Evolutionary conservation across 2,329 filamentous ascomycete species (phyloP).

Genomic region (Colletotrichum sansevieriae): DNA sequence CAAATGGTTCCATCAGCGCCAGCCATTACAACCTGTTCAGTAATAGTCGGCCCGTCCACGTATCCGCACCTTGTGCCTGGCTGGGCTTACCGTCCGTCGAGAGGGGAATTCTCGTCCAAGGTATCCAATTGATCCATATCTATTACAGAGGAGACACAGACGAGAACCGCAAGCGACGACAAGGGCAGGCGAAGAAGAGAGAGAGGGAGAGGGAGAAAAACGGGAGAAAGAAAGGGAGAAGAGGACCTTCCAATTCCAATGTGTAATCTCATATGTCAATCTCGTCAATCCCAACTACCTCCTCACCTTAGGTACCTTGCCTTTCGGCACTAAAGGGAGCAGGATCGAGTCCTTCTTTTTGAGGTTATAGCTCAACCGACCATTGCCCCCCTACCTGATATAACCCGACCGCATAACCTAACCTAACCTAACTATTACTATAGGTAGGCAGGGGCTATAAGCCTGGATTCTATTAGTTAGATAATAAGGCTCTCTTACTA

Average conservation of each 20-base stretch:
- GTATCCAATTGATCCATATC: not conserved
- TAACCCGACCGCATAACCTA: too few species aligned
- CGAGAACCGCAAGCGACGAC: not conserved
- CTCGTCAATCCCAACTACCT: constrained; percentile 8
- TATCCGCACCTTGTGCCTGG: not conserved
- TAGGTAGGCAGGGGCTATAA: too few species aligned
- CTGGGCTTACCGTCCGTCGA: too few species aligned
- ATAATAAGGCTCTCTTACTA: too few species aligned
- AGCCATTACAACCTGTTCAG: not conserved
- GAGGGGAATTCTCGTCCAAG: too few species aligned
- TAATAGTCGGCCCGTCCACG: not conserved
- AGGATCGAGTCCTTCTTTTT: not conserved
- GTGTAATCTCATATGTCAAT: constrained; percentile 10
- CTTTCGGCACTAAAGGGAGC: not conserved
- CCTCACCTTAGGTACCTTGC: not conserved
- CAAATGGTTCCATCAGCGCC: not conserved
- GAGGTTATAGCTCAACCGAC: too few species aligned
- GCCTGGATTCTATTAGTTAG: too few species aligned
- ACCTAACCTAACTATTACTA: too few species aligned
- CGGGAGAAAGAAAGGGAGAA: constrained; percentile 12
- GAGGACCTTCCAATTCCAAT: constrained; percentile 26
- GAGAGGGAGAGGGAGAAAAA: constrained; percentile 1
- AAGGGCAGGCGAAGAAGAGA: not conserved
- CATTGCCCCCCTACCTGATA: too few species aligned
- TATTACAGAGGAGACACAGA: too few species aligned